Conservation (phyloP, 1,139 yeast genomes). For the Geotrichum reessii region DNA sequence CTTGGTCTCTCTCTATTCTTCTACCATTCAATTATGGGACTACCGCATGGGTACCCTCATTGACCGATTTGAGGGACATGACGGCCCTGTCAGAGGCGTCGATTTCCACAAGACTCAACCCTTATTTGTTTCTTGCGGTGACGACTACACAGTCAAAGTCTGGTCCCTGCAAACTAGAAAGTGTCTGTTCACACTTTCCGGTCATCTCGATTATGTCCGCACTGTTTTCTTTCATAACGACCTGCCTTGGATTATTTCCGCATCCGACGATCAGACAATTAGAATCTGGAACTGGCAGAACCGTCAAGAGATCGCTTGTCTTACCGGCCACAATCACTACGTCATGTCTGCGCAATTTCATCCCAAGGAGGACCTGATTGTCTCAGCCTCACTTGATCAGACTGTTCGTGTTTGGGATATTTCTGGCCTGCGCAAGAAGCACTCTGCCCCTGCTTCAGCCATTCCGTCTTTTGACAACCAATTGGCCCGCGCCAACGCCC, state of each 20-base stretch:
- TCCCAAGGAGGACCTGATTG: slow-evolving; percentile 89
- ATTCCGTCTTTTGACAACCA: slow-evolving; percentile 68
- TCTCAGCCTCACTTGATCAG: slow-evolving; percentile 93
- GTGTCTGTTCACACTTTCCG: slow-evolving; percentile 78
- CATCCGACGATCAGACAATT: slow-evolving; percentile 97
- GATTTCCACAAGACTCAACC: slow-evolving; percentile 98
- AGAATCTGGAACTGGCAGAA: slow-evolving; percentile 99
- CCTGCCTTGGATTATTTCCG: slow-evolving; percentile 94
- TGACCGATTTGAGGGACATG: slow-evolving; percentile 96
- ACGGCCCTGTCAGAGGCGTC: slow-evolving; percentile 94
- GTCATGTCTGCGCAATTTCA: slow-evolving; percentile 98
- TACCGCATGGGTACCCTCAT: slow-evolving; percentile 97
- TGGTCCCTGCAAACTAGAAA: slow-evolving; percentile 93
- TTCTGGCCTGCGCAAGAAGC: slow-evolving; percentile 89
- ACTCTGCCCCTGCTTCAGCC: slow-evolving; percentile 62
- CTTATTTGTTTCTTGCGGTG: slow-evolving; percentile 94
- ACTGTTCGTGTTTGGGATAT: slow-evolving; percentile 99
- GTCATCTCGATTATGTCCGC: slow-evolving; percentile 93
- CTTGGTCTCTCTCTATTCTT: slow-evolving; percentile 86
- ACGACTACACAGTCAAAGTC: slow-evolving; percentile 89
- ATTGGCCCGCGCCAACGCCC: slow-evolving; percentile 46
- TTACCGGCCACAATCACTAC: slow-evolving; percentile 97
- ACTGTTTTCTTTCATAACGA: slow-evolving; percentile 94
- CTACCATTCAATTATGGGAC: slow-evolving; percentile 97
- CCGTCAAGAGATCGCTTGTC: slow-evolving; percentile 92